phyloP scores from a whole-genome alignment of 2,329 filamentous ascomycete species.

The Didymella lethalis region DNA sequence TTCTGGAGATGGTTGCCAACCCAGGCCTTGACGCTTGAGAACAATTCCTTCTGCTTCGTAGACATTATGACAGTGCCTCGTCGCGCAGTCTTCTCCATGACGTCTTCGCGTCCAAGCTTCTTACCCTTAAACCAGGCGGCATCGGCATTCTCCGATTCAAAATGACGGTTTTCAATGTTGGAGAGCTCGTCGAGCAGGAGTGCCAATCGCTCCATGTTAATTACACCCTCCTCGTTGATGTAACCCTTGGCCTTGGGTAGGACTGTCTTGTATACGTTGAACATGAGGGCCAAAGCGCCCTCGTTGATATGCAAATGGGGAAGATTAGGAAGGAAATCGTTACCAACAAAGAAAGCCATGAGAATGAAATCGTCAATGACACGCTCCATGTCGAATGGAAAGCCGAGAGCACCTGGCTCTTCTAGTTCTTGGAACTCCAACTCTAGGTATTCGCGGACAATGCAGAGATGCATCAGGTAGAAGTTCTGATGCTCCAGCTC shows the following conservation, averaged over 20 bases:
- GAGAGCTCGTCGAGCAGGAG: constrained; percentile 83
- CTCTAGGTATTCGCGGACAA: constrained; percentile 96
- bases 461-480: constrained; percentile 95
- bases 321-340: constrained; percentile 97
- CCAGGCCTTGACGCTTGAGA: constrained; percentile 82
- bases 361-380: constrained; percentile 99
- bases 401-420: constrained; percentile 72
- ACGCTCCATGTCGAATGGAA: constrained; percentile 90
- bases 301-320: constrained; percentile 98
- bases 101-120: constrained; percentile 72
- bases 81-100: constrained; percentile 67
- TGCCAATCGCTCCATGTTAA: constrained; percentile 82
- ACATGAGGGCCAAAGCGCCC: constrained; percentile 95
- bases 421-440: constrained; percentile 95
- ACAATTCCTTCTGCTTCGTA: constrained; percentile 80
- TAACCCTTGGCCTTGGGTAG: constrained; percentile 89
- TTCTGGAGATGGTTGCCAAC: constrained; percentile 70
- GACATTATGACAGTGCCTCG: constrained; percentile 76
- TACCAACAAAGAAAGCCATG: constrained; percentile 99
- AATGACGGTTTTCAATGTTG: constrained; percentile 89
- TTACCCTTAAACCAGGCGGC: constrained; percentile 93
- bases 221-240: constrained; percentile 93
- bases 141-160: constrained; percentile 88
- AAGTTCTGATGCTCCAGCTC: constrained; percentile 99
- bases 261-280: constrained; percentile 91